Conservation (phyloP, 805 yeast genomes). For the Lipomyces starkeyi region DNA sequence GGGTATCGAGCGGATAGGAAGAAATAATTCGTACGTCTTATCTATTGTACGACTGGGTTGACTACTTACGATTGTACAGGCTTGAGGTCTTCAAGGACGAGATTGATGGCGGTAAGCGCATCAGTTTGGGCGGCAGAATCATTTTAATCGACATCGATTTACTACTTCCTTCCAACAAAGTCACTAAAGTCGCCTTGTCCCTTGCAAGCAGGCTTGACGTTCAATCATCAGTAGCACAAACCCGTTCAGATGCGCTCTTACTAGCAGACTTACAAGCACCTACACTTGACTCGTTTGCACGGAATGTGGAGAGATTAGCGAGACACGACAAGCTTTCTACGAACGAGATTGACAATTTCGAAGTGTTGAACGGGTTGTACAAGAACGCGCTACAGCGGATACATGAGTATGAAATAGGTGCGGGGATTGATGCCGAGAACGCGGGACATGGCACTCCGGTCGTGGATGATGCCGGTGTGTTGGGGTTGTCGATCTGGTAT, state of each 20-base stretch:
- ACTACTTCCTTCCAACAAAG: conserved; percentile 25
- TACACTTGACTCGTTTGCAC: conserved; percentile 45
- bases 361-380: conserved; percentile 44
- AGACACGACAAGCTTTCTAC: conserved; percentile 47
- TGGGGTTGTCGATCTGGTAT: conserved; percentile 48
- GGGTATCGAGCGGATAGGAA: conserved; percentile 47
- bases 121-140: conserved; percentile 49
- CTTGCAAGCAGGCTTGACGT: conserved; percentile 42
- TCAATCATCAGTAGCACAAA: conserved; percentile 21
- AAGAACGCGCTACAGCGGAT: conserved; percentile 40
- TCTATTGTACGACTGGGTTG: conserved; percentile 9
- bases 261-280: conserved; percentile 43
- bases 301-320: conserved; percentile 45
- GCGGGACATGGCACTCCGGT: conserved; percentile 43
- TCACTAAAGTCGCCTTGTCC: conserved; percentile 36
- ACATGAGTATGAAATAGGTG: conserved; percentile 14
- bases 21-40: conserved; percentile 38
- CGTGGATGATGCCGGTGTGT: conserved; percentile 42
- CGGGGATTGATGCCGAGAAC: conserved; percentile 19
- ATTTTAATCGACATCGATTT: conserved; percentile 47
- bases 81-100: conserved; percentile 50
- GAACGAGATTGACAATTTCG: conserved; percentile 47
- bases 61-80: conserved; percentile 36
- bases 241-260: conserved; percentile 39
- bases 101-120: conserved; percentile 43